Conservation (phyloP, 805 yeast species). For the Barnettozyma californica region DNA sequence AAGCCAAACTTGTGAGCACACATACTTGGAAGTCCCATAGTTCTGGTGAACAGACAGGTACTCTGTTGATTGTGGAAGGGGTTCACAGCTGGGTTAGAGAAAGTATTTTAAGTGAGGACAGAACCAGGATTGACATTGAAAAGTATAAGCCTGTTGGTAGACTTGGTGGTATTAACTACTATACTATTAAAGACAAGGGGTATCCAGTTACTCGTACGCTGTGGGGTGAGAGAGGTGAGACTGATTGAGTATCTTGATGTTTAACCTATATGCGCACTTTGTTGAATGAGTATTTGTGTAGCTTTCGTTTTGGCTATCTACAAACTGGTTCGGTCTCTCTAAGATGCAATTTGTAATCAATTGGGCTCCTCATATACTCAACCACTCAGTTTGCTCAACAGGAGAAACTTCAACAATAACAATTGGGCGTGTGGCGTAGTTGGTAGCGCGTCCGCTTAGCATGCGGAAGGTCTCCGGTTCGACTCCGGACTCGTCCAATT, state of each 20-base stretch:
- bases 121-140: not conserved
- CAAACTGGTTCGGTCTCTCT: no score
- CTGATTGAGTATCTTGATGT: not conserved
- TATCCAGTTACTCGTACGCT: not conserved
- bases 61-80: not conserved
- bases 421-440: constrained; percentile 76
- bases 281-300: no score
- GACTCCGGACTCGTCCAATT: constrained; percentile 69
- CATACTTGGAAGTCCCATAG: not conserved
- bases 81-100: not conserved
- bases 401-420: no score
- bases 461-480: constrained; percentile 78
- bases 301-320: no score
- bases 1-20: not conserved
- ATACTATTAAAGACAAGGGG: not conserved
- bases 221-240: not conserved
- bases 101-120: not conserved
- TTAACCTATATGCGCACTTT: no score
- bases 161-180: not conserved
- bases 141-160: not conserved
- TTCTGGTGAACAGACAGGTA: not conserved
- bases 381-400: no score
- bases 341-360: no score
- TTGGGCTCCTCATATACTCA: no score
- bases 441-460: constrained; percentile 81